Evolutionary conservation across 2,329 filamentous ascomycete species (phyloP).

Genomic region (Elsinoe batatas): DNA sequence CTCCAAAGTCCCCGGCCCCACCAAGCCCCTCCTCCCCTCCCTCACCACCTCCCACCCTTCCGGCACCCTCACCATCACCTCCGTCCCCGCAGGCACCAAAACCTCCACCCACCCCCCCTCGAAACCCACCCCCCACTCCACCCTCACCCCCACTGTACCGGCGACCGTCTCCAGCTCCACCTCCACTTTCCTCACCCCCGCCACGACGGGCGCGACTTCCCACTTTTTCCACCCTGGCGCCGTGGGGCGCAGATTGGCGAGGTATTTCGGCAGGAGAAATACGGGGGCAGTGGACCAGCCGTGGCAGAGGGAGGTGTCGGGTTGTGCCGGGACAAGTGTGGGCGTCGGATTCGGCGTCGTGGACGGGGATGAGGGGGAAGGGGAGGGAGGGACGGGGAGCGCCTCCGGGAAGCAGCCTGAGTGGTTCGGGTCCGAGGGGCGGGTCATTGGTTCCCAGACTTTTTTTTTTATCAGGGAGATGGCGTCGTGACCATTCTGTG

Average conservation of each 20-base stretch:
- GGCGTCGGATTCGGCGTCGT: no score
- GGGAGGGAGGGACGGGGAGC: not conserved
- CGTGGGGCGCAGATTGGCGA: not conserved
- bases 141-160: not conserved
- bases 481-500: not conserved
- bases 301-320: not conserved
- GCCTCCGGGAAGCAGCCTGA: constrained; percentile 15
- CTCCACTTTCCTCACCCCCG: not conserved
- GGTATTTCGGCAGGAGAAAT: not conserved
- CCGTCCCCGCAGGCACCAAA: not conserved
- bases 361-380: no score
- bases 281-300: not conserved
- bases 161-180: not conserved
- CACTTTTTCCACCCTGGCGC: not conserved
- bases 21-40: not conserved
- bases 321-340: not conserved
- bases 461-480: constrained; percentile 12
- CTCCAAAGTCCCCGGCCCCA: not conserved
- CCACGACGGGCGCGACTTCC: not conserved
- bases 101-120: not conserved
- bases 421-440: constrained; percentile 4
- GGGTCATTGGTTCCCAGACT: constrained; percentile 12
- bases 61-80: not conserved
- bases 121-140: not conserved
- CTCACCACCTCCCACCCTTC: not conserved